phyloP scores from a whole-genome alignment of 164 flowering plant genomes.

The Annona cherimola region DNA sequence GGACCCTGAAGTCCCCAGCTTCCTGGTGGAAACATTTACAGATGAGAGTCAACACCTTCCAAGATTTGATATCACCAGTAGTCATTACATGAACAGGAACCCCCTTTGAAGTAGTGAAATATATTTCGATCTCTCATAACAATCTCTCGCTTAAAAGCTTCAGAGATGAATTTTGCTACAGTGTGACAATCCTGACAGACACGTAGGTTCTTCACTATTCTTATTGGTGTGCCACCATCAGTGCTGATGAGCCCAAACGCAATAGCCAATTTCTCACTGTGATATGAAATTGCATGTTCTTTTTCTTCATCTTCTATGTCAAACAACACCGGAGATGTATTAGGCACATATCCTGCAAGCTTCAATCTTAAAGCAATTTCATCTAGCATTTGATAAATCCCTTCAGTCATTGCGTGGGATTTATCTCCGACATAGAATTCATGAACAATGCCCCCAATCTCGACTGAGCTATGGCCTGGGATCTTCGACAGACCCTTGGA shows the following conservation, averaged over 20 bases:
- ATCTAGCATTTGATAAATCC: conserved; percentile 4
- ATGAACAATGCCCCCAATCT: conserved; percentile 4
- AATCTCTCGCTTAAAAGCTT: conserved; percentile 5
- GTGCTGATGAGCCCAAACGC: conserved; percentile 13
- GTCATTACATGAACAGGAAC: conserved; percentile 9
- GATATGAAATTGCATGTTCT: conserved; percentile 12
- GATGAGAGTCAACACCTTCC: background rate
- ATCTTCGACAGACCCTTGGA: conserved; percentile 11
- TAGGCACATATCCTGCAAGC: conserved; percentile 8
- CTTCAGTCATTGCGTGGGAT: conserved; percentile 5
- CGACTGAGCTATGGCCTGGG: conserved; percentile 13
- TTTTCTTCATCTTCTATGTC: conserved; percentile 12
- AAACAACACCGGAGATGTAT: conserved; percentile 14
- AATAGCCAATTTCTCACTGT: conserved; percentile 12
- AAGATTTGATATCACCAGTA: background rate
- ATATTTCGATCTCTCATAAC: conserved; percentile 8
- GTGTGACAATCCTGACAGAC: conserved; percentile 12
- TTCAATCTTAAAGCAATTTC: conserved; percentile 7
- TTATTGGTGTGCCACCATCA: background rate
- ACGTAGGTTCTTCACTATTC: conserved; percentile 14
- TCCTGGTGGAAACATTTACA: background rate
- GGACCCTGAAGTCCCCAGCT: no score
- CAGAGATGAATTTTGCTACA: conserved; percentile 8
- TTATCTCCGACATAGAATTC: conserved; percentile 7
- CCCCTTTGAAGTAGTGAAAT: conserved; percentile 8